Base-by-base conservation (phyloP, 176 grass and related monocot species). In the Oryza glaberrima region DNA sequence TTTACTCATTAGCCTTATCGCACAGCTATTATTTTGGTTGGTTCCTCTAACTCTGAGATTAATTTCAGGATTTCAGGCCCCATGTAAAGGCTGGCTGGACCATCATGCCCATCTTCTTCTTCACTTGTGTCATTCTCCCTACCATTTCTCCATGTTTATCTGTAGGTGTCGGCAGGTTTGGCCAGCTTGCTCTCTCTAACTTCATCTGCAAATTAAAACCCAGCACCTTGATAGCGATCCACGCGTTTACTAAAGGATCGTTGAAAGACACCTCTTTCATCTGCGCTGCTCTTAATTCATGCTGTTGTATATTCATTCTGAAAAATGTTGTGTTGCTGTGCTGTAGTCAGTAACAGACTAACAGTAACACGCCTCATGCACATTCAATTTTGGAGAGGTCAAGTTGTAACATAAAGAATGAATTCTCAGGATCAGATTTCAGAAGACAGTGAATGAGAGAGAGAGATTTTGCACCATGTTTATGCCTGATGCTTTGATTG, bases 151-250 rank as follows among this genome's bases (percentile, higher is more conserved):
- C 15, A 47, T 73, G 35, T 61, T 38, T 20, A 73, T 23, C 54
- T 73, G 11, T 13, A 46, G 23, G 81, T 83, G 54, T 83, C 70
- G 81, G 81, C 81, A 83, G 70, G 81, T 48, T 45, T 45, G 8
- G 25, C 23, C 81, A 66, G 40, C 41, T 83, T 6, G 35, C 7
- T 73, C 9, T 15, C 19, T 20, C 28, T 23, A 70, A 45, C 79
- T 11, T 73, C 69, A 17, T 73, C 20, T 48, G 72, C 81, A 54
- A 34, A 43, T 2, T 4, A 38, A 38, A 38, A 38, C 4, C 8
- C 69, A 32, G 15, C 61, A 19, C 23, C 26, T n/a, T 72, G 28
- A 72, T 25, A 46, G 5, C 6, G n/a, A 73, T 26, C 34, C 17
- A 70, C 51, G 28, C n/a, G 6, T n/a, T 43, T 34, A 20, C 67